A percentile compares a stretch with the other conserved stretches of the same genome.
These are phyloP conservation scores for Galerina sulciceps DNA, from an alignment of 768 basidiomycete species.

Conservation along the genomic window DNA sequence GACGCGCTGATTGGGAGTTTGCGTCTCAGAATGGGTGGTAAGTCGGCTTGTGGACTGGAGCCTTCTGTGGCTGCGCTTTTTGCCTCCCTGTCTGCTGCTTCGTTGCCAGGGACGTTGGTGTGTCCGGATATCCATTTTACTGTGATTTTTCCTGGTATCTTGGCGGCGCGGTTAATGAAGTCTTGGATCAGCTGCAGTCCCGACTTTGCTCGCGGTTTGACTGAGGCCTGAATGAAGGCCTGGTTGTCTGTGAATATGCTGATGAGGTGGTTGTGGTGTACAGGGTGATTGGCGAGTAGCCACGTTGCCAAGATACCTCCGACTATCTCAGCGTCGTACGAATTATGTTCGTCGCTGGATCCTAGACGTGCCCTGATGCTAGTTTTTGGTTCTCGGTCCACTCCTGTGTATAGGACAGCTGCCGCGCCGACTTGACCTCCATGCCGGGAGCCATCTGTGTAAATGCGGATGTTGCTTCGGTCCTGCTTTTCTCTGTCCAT, in stretches of 20 bases:
- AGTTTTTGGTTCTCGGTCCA: too few species aligned
- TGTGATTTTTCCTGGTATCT: neutral
- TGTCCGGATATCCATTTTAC: conserved; percentile 31
- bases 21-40: conserved; percentile 10
- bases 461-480: too few species aligned
- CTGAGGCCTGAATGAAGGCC: conserved; percentile 7
- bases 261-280: neutral
- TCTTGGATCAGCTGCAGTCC: conserved; percentile 13
- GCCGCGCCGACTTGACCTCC: too few species aligned
- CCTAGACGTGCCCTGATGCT: too few species aligned
- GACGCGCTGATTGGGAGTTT: conserved; percentile 15
- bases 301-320: conserved; percentile 22
- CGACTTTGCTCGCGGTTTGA: conserved; percentile 1
- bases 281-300: conserved; percentile 12
- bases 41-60: neutral
- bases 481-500: too few species aligned
- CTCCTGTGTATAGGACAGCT: too few species aligned
- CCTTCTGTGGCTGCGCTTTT: conserved; percentile 19
- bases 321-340: conserved; percentile 24
- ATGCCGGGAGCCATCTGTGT: too few species aligned
- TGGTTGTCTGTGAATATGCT: conserved; percentile 20
- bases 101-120: conserved; percentile 28
- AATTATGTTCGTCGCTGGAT: too few species aligned
- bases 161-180: neutral
- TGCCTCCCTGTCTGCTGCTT: conserved; percentile 29